Percentiles rank a stretch among this genome's conserved stretches.
These are phyloP conservation scores for Pulveroboletus ravenelii DNA, from an alignment of 768 basidiomycete species.

Conservation along the genomic window DNA sequence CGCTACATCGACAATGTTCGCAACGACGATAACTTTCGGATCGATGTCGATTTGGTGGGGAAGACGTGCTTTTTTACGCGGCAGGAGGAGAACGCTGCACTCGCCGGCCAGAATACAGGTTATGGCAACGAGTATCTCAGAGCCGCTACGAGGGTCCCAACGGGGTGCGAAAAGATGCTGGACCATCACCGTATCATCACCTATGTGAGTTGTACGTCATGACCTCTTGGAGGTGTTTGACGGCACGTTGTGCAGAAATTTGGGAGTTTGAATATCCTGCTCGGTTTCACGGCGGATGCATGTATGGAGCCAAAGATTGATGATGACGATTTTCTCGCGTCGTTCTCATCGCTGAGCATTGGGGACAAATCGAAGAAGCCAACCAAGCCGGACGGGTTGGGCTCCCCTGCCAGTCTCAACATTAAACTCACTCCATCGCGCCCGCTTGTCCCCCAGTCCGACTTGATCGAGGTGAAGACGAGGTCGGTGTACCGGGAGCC, in stretches of 20 bases:
- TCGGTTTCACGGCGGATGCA: slow-evolving; percentile 56
- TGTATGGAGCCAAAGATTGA: slow-evolving; percentile 14
- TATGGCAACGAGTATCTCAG: slow-evolving; percentile 64
- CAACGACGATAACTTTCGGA: slow-evolving; percentile 48
- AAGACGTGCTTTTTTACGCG: slow-evolving; percentile 58
- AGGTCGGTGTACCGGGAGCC: slow-evolving; percentile 25
- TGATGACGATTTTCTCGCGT: slow-evolving; percentile 25
- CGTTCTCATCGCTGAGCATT: slow-evolving; percentile 24
- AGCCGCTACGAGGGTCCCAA: slow-evolving; percentile 43
- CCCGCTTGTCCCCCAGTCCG: slow-evolving; percentile 31
- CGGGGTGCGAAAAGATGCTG: slow-evolving; percentile 45
- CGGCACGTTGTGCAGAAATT: slow-evolving; percentile 40
- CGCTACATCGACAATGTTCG: slow-evolving; percentile 39
- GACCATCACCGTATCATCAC: slow-evolving; percentile 61
- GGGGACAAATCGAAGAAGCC: not conserved
- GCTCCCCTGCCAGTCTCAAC: slow-evolving; percentile 6
- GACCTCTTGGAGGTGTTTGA: not conserved
- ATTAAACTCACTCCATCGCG: slow-evolving; percentile 25
- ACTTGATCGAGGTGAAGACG: slow-evolving; percentile 36
- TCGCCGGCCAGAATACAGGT: slow-evolving; percentile 28
- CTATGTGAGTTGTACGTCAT: slow-evolving; percentile 44
- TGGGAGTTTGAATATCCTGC: slow-evolving; percentile 51
- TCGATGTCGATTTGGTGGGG: slow-evolving; percentile 64
- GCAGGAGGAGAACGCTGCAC: slow-evolving; percentile 37
- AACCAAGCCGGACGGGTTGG: not conserved